phyloP scores from a whole-genome alignment of 2,329 filamentous ascomycete species.

The Ophiosphaerella korrae region DNA sequence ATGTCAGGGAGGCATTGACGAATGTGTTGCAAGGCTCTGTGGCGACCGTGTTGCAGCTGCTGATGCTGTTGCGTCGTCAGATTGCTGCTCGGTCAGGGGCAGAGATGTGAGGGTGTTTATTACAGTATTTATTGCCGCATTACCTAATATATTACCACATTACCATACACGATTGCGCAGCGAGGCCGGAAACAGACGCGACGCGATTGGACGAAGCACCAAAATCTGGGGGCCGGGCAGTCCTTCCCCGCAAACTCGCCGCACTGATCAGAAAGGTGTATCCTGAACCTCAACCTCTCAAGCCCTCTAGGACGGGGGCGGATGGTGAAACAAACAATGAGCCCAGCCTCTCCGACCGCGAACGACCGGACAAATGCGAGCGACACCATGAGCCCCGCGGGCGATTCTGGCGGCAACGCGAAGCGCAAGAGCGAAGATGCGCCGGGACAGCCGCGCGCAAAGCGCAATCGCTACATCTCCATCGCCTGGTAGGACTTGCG shows the following conservation, averaged over 20 bases:
- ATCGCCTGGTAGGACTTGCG: conserved; percentile 64
- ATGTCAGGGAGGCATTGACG: conserved; percentile 21
- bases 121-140: background rate
- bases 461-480: conserved; percentile 70
- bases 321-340: conserved; percentile 14
- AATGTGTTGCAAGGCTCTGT: conserved; percentile 14
- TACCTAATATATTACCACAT: background rate
- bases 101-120: background rate
- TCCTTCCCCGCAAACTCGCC: conserved; percentile 4
- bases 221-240: background rate
- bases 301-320: background rate
- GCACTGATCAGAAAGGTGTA: conserved; percentile 1
- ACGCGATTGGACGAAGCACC: background rate
- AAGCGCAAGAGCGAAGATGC: conserved; percentile 55
- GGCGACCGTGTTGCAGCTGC: conserved; percentile 9
- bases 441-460: conserved; percentile 58
- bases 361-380: conserved; percentile 30
- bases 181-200: background rate
- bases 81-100: background rate
- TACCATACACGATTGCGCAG: too few relatives aligned
- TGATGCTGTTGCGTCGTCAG: conserved; percentile 6
- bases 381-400: conserved; percentile 42
- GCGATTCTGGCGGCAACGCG: conserved; percentile 24
- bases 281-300: background rate
- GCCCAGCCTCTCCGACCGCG: conserved; percentile 12